Conservation (phyloP, 805 yeast genomes). For the Kluyveromyces nonfermentans region DNA sequence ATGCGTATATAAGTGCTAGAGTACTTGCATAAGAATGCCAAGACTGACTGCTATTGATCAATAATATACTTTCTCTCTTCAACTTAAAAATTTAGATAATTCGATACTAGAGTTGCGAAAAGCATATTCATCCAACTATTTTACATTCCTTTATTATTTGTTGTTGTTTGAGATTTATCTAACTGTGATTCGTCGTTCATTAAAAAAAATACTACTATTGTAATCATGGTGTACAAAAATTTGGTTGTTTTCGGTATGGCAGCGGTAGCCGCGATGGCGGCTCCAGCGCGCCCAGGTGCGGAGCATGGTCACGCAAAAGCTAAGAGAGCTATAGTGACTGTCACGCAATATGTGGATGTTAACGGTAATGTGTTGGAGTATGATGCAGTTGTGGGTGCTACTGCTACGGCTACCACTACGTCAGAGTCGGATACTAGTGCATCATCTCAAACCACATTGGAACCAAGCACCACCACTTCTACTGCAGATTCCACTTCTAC, state of each 20-base stretch:
- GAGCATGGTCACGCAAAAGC: conserved; percentile 17
- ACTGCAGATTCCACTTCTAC: conserved; percentile 15
- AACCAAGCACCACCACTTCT: conserved; percentile 10
- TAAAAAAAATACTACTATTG: no score
- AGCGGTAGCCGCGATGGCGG: conserved; percentile 17
- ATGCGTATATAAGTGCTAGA: no score
- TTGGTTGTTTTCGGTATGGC: conserved; percentile 6
- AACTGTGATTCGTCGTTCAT: background rate
- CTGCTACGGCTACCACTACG: conserved; percentile 9
- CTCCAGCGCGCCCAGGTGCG: conserved; percentile 24
- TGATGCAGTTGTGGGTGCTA: conserved; percentile 5
- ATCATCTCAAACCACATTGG: conserved; percentile 11
- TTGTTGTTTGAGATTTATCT: background rate
- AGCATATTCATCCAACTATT: conserved; percentile 1
- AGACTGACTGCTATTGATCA: no score
- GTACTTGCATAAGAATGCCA: no score
- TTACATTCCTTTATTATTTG: conserved; percentile 1
- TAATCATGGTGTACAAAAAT: background rate
- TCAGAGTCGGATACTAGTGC: conserved; percentile 14
- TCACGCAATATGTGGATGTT: conserved; percentile 26
- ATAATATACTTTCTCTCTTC: no score
- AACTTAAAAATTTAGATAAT: background rate
- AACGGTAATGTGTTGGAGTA: conserved; percentile 21
- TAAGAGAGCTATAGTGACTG: conserved; percentile 27
- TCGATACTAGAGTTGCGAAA: background rate